These are phyloP conservation scores for Pseudocercospora eumusae DNA, from an alignment of 2,329 filamentous ascomycete genomes.

Conservation along the genomic window DNA sequence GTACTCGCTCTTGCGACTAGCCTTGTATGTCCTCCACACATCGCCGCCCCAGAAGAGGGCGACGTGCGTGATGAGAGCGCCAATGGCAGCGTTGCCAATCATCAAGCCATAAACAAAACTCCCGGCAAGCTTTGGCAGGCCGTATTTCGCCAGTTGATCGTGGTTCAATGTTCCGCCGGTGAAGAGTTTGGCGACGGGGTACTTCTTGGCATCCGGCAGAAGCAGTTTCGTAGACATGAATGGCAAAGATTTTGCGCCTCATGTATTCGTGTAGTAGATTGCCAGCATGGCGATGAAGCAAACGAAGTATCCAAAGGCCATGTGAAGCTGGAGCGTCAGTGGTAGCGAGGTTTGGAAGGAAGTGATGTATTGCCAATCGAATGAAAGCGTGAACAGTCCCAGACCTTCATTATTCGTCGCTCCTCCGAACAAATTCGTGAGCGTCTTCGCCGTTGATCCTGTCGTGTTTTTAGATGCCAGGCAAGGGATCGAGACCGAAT, in stretches of 20 bases:
- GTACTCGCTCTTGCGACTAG: conserved; percentile 46
- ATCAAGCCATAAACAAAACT: conserved; percentile 51
- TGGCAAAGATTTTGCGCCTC: conserved; percentile 51
- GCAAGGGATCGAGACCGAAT: conserved; percentile 58
- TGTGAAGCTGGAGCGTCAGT: conserved; percentile 49
- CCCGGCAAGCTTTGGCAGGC: conserved; percentile 52
- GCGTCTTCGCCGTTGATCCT: conserved; percentile 46
- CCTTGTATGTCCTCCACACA: conserved; percentile 51
- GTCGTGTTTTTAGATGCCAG: conserved; percentile 56
- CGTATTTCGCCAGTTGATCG: conserved; percentile 46
- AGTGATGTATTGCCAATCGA: conserved; percentile 61
- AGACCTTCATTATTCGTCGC: conserved; percentile 56
- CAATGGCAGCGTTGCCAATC: conserved; percentile 61
- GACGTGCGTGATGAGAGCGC: conserved; percentile 56
- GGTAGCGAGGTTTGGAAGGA: conserved; percentile 56
- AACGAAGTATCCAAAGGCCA: conserved; percentile 49
- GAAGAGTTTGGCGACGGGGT: conserved; percentile 47
- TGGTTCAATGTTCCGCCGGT: conserved; percentile 47
- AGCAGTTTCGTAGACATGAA: conserved; percentile 58
- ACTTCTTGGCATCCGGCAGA: conserved; percentile 42
- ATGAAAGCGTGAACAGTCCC: conserved; percentile 52
- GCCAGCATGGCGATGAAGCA: conserved; percentile 55
- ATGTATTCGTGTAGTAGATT: conserved; percentile 56
- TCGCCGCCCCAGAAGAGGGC: conserved; percentile 60
- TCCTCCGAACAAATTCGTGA: conserved; percentile 57